These are phyloP conservation scores for Laguncularia racemosa DNA, from an alignment of 345 rosid genomes.

Conservation along the genomic window DNA sequence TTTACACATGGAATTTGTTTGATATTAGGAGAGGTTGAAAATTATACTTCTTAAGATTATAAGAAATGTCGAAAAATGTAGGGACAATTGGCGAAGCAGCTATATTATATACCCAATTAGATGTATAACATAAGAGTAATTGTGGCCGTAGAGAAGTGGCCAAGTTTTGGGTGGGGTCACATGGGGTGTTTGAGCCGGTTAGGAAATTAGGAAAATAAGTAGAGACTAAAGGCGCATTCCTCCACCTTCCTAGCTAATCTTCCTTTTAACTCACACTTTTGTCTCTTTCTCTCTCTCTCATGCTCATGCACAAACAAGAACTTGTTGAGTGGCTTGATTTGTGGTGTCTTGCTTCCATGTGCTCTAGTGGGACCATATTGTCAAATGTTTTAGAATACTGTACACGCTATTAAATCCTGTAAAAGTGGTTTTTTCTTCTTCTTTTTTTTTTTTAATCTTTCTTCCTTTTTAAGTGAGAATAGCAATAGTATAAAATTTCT, in stretches of 20 bases:
- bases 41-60: too few species aligned
- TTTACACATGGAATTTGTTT: too few species aligned
- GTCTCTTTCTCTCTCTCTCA: not conserved
- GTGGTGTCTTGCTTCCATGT: slow-evolving; percentile 10
- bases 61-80: too few species aligned
- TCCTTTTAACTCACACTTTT: not conserved
- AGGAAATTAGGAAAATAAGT: not conserved
- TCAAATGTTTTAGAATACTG: slow-evolving; percentile 6
- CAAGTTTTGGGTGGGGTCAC: too few species aligned
- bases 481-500: too few species aligned
- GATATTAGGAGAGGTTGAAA: too few species aligned
- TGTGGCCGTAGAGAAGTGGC: too few species aligned
- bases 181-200: too few species aligned
- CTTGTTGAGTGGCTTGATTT: slow-evolving; percentile 8
- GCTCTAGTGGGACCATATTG: slow-evolving; percentile 13
- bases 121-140: too few species aligned
- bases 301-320: not conserved
- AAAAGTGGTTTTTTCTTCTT: not conserved
- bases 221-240: slow-evolving; percentile 2
- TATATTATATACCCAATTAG: too few species aligned
- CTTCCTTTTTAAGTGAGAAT: not conserved
- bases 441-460: not conserved
- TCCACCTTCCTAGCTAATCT: not conserved
- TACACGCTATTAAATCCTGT: not conserved
- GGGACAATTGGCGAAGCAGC: too few species aligned